A percentile compares a stretch with the other conserved stretches of the same genome.
Conservation (phyloP, 2,329 filamentous ascomycete species). For the Pseudogymnoascus verrucosus region DNA sequence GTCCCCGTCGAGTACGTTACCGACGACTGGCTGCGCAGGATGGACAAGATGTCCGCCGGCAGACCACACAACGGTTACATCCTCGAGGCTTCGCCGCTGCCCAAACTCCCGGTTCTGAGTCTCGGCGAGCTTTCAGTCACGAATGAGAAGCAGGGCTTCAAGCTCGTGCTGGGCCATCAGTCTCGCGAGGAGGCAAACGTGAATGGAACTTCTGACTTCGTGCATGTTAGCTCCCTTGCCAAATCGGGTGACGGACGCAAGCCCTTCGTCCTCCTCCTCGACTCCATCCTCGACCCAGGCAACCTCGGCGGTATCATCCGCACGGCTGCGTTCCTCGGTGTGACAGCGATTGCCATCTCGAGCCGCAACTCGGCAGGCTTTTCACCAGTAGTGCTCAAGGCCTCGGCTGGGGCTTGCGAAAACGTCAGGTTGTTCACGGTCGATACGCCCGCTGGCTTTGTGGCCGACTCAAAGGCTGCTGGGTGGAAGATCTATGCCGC, state of each 20-base stretch:
- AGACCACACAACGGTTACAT: conserved; percentile 87
- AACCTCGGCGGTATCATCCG: conserved; percentile 88
- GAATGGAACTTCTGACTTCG: conserved; percentile 58
- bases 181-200: conserved; percentile 64
- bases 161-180: conserved; percentile 56
- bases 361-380: conserved; percentile 65
- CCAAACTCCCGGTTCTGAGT: conserved; percentile 57
- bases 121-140: conserved; percentile 33
- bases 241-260: conserved; percentile 36
- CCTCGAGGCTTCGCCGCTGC: conserved; percentile 78
- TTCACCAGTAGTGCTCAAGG: conserved; percentile 72
- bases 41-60: conserved; percentile 76
- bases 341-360: conserved; percentile 73
- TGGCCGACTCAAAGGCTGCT: conserved; percentile 55
- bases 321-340: conserved; percentile 83
- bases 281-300: conserved; percentile 74
- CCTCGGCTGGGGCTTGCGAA: conserved; percentile 82
- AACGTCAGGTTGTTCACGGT: conserved; percentile 66
- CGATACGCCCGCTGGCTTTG: conserved; percentile 58
- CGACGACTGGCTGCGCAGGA: conserved; percentile 54
- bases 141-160: conserved; percentile 40
- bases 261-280: conserved; percentile 66
- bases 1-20: conserved; percentile 51
- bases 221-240: conserved; percentile 21
- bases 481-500: conserved; percentile 85